phyloP scores from a whole-genome alignment of 2,329 filamentous ascomycete genomes.

The Fusarium verticillioides region DNA sequence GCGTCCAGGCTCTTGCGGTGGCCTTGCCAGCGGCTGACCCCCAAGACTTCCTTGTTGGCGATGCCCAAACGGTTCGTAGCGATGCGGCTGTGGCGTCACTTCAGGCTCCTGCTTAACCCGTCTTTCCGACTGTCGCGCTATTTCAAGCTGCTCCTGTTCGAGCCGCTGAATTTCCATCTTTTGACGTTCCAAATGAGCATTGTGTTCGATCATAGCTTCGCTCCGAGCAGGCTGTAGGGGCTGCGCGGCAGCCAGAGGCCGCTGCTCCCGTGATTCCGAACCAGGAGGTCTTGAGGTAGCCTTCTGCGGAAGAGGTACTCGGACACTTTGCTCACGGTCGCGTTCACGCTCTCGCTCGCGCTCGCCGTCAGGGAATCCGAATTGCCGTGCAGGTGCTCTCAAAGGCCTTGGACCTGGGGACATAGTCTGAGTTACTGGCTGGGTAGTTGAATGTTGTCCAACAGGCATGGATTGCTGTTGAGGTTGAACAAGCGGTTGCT shows the following conservation, averaged over 20 bases:
- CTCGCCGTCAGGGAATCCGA: constrained; percentile 57
- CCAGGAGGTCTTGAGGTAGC: constrained; percentile 45
- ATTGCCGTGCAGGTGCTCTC: constrained; percentile 56
- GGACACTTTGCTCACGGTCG: constrained; percentile 48
- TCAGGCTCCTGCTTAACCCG: constrained; percentile 64
- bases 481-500: constrained; percentile 45
- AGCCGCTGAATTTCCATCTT: constrained; percentile 48
- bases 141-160: constrained; percentile 45
- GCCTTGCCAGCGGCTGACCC: constrained; percentile 54
- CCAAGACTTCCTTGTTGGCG: constrained; percentile 54
- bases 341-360: constrained; percentile 52
- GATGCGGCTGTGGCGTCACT: constrained; percentile 51
- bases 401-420: constrained; percentile 58
- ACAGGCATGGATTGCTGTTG: constrained; percentile 46
- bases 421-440: constrained; percentile 56
- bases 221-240: constrained; percentile 49
- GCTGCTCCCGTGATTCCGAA: constrained; percentile 50
- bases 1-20: constrained; percentile 56
- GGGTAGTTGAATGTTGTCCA: constrained; percentile 52
- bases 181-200: constrained; percentile 47
- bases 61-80: constrained; percentile 58
- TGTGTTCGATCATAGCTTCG: constrained; percentile 48
- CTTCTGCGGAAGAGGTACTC: constrained; percentile 56
- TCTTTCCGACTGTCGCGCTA: constrained; percentile 45
- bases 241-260: constrained; percentile 50